Evolutionary conservation across 208 protist species (phyloP), one percentile per base, ranked within the genome.

Genomic region (Trypanosoma platydactyli): DNA sequence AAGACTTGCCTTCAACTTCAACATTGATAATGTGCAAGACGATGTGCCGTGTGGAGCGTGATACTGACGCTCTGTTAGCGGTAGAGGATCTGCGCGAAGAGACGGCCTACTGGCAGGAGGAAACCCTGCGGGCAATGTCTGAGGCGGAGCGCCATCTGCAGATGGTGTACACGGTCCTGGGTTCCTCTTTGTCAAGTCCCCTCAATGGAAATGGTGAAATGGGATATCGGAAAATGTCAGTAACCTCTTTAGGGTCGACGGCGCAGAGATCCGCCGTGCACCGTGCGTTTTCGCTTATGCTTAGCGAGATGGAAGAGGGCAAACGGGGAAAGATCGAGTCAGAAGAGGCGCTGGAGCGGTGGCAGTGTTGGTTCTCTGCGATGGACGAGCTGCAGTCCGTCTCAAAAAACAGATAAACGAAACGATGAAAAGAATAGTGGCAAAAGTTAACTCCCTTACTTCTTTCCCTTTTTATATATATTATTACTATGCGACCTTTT

Each of bases 71-170:
- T 9, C 25, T 42, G 49, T 66, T 27, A 45, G 57, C 29, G 29
- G 16, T 70, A 30, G 64, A 70, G 29, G 45, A 70, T 15, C 22
- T 70, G n/a, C 52, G 30, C 13, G 64, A 70, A 60, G 64, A 70
- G 40, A 62, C n/a, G 11, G 44, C 35, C 11, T 70, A 70, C 45
- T 70, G 64, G 64, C 64, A 70, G 18, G 64, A 70, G 27, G 64
- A 70, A 42, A 29, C 64, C 4, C 64, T 70, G 9, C 40, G 64
- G 3, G 64, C 64, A 1, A 61, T 55, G 52, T 25, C 45, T 38
- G 64, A 70, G 11, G 52, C 64, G 20, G 64, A 70, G 44, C 18
- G 27, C 24, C 62, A 70, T 60, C 33, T 41, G 16, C 64, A 70
- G n/a, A 58, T 70, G 29, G 42, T 46, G 9, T 51, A 52, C 30